Evolutionary conservation across 1,284 basidiomycete species (phyloP).

Genomic region (Puccinia polysora): DNA sequence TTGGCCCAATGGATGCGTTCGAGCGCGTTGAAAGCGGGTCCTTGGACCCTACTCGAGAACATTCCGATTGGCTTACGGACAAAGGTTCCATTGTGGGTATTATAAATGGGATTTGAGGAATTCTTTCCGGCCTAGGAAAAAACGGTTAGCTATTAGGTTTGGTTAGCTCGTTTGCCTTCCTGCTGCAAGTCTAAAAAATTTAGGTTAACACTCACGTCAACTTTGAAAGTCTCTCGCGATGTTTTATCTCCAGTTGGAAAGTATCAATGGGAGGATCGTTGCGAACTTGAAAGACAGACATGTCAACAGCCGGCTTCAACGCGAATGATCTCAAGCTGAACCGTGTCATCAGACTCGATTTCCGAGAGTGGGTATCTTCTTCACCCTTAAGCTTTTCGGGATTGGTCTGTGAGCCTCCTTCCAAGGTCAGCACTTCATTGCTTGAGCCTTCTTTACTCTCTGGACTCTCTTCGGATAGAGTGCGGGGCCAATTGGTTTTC

Average conservation of each 20-base stretch:
- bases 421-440: background rate
- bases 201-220: slow-evolving; percentile 1
- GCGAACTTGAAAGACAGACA: slow-evolving; percentile 17
- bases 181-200: too few species aligned
- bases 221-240: slow-evolving; percentile 9
- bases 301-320: slow-evolving; percentile 10
- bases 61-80: too few species aligned
- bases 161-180: too few species aligned
- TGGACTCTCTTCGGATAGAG: too few species aligned
- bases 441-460: background rate
- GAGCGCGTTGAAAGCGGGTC: too few species aligned
- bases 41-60: too few species aligned
- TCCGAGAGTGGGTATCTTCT: background rate
- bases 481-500: background rate
- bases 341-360: background rate
- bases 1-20: too few species aligned
- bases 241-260: slow-evolving; percentile 25
- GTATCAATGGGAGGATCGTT: slow-evolving; percentile 16
- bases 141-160: too few species aligned
- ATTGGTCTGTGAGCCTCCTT: background rate
- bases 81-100: too few species aligned
- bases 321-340: slow-evolving; percentile 7
- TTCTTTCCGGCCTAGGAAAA: too few species aligned
- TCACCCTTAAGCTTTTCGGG: background rate
- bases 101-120: too few species aligned